Conservation (phyloP, 345 rosid genomes). For the Cochlearia excelsa region DNA sequence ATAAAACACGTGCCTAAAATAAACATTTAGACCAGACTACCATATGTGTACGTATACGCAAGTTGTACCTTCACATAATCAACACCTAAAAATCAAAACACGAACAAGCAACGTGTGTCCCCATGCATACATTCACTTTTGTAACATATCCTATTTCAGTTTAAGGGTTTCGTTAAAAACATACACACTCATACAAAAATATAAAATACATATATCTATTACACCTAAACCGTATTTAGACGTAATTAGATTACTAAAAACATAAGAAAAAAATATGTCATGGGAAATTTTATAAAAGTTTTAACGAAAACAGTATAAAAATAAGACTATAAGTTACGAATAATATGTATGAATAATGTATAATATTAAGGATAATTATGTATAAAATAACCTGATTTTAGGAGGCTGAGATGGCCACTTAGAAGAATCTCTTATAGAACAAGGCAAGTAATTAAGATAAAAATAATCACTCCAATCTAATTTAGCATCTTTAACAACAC, state of each 20-base stretch:
- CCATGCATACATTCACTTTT: conserved; percentile 28
- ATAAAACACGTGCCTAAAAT: conserved; percentile 28
- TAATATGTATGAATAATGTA: too few species aligned
- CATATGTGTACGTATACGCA: conserved; percentile 28
- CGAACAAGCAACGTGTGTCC: conserved; percentile 21
- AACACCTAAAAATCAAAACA: conserved; percentile 12
- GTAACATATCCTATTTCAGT: not conserved
- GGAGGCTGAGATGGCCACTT: conserved; percentile 80
- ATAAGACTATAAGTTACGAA: too few species aligned
- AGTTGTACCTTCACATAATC: conserved; percentile 16
- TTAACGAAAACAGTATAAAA: too few species aligned
- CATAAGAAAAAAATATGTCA: too few species aligned
- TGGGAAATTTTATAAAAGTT: too few species aligned
- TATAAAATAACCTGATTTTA: conserved; percentile 50
- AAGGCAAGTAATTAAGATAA: conserved; percentile 68
- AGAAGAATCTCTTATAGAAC: conserved; percentile 39
- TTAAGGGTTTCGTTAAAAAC: conserved; percentile 4
- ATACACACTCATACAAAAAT: not conserved
- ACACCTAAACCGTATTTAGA: not conserved
- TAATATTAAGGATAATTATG: too few species aligned
- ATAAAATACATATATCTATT: not conserved
- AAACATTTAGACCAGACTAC: conserved; percentile 18
- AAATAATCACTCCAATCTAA: conserved; percentile 97
- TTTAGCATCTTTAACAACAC: conserved; percentile 71
- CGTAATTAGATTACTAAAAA: too few species aligned